These are phyloP conservation scores for Pythium rhizo-oryzae DNA, from an alignment of 352 stramenopile genomes.

Conservation along the genomic window DNA sequence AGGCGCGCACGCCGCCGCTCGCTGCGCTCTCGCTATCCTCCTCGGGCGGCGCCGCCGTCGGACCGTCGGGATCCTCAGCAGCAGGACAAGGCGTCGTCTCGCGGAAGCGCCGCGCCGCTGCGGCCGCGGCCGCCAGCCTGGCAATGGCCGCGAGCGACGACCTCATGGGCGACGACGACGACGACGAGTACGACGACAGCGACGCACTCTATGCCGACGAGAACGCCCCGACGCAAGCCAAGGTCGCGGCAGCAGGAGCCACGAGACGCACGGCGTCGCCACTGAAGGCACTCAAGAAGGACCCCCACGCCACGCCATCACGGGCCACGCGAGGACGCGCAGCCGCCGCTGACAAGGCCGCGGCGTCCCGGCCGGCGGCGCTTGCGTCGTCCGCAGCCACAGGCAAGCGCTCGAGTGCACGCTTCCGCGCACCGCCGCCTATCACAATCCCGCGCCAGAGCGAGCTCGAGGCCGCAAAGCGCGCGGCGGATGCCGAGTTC, in stretches of 20 bases:
- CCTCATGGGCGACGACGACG: slow-evolving; percentile 22
- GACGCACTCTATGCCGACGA: slow-evolving; percentile 23
- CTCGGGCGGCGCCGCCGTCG: neutral
- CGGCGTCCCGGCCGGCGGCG: slow-evolving; percentile 1
- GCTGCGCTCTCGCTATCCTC: neutral
- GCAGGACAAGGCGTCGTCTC: neutral
- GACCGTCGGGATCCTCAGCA: neutral
- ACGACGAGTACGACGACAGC: slow-evolving; percentile 7
- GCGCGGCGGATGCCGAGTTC: slow-evolving; percentile 15
- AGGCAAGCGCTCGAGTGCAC: slow-evolving; percentile 16
- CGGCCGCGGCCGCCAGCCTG: neutral
- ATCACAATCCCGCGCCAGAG: slow-evolving; percentile 69
- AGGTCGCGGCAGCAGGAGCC: neutral
- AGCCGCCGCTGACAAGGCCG: slow-evolving; percentile 1
- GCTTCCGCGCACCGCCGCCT: slow-evolving; percentile 41
- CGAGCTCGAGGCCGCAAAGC: slow-evolving; percentile 26
- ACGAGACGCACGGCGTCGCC: neutral
- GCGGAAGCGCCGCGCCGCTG: slow-evolving; percentile 7
- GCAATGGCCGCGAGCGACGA: slow-evolving; percentile 7
- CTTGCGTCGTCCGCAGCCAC: neutral
- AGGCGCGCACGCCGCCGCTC: slow-evolving; percentile 37
- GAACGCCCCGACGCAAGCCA: slow-evolving; percentile 16
- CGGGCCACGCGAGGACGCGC: neutral
- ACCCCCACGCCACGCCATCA: neutral
- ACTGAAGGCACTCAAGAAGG: slow-evolving; percentile 3